These are phyloP conservation scores for Mortierella claussenii DNA, from an alignment of 192 early-diverging fungal species.

Conservation along the genomic window DNA sequence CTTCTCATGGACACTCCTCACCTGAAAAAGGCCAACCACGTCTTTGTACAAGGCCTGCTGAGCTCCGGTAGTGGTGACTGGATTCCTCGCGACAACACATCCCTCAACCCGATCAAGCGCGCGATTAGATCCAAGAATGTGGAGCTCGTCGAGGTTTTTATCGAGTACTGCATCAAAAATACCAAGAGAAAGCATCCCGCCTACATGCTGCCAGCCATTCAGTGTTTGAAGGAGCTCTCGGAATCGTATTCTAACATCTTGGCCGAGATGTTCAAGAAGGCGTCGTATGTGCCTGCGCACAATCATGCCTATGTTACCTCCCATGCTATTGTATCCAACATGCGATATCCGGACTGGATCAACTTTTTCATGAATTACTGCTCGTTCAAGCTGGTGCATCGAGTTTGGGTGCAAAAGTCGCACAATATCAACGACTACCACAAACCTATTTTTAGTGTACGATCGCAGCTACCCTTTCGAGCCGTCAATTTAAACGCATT, in stretches of 20 bases:
- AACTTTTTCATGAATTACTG: too few species aligned
- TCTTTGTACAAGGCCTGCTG: constrained; percentile 39
- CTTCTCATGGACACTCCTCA: constrained; percentile 13
- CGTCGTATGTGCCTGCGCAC: constrained; percentile 37
- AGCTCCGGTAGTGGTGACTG: constrained; percentile 17
- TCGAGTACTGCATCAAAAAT: constrained; percentile 36
- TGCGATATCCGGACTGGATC: constrained; percentile 1
- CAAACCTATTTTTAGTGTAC: constrained; percentile 31
- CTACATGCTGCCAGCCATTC: constrained; percentile 33
- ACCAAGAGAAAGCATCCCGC: constrained; percentile 43
- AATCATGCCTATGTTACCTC: constrained; percentile 34
- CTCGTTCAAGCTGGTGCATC: constrained; percentile 8
- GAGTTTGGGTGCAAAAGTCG: constrained; percentile 32
- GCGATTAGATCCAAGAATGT: constrained; percentile 31
- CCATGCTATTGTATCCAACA: constrained; percentile 24
- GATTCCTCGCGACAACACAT: constrained; percentile 24
- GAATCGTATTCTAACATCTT: constrained; percentile 20
- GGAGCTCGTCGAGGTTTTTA: constrained; percentile 15
- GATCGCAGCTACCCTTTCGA: constrained; percentile 32
- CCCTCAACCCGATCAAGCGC: constrained; percentile 29
- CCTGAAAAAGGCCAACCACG: constrained; percentile 10
- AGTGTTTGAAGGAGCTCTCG: constrained; percentile 37
- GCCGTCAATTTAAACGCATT: background rate
- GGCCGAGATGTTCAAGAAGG: constrained; percentile 28
- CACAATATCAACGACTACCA: constrained; percentile 37